Evolutionary conservation across 208 protist genomes (phyloP), one percentile per base, ranked within the genome.

Genomic region (Trypanosoma vivax): DNA sequence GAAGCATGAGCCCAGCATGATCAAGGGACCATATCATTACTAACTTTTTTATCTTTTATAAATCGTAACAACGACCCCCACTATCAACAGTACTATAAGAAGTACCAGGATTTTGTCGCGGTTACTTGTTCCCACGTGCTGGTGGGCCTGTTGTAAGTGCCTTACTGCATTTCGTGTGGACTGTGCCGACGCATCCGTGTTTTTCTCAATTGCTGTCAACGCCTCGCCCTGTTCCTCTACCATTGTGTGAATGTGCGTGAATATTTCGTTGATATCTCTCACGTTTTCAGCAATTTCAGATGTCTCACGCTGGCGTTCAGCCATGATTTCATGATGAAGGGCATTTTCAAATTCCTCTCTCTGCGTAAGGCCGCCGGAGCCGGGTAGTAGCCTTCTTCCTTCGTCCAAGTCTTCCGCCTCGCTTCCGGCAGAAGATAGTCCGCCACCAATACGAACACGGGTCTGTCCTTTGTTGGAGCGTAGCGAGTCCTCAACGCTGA

Each of bases 191-290:
- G 53, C 29, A 9, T 59, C 63, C 25, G 92, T 35, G 38, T 94
- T 90, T 37, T 29, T 50, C 31, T 92, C 82, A 5, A 94, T 75
- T 1, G 71, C 29, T 5, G 92, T 77, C 16, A 94, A 65, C 33
- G 83, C 65, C 14, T 73, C 77, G 0, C 88, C 88, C 49, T 94
- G 88, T 47, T 92, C 81, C 18, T 73, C 68, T 19, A 91, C 72
- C 73, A 94, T 76, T 45, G 67, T 69, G 46, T 88, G 80, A 57
- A 94, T 91, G 53, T 94, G 83, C 23, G 77, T 58, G 27, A 92
- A 91, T 50, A 92, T 92, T 25, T 92, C 83, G 39, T 90, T 77
- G 23, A 94, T 90, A 60, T 94, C 83, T 5, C 65, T 68, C 7
- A 94, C 76, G 50, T 81, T 90, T 13, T 92, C 81, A 0, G 83